phyloP scores from a whole-genome alignment of 2,329 filamentous ascomycete genomes.

The Chalaropsis ovoidea region DNA sequence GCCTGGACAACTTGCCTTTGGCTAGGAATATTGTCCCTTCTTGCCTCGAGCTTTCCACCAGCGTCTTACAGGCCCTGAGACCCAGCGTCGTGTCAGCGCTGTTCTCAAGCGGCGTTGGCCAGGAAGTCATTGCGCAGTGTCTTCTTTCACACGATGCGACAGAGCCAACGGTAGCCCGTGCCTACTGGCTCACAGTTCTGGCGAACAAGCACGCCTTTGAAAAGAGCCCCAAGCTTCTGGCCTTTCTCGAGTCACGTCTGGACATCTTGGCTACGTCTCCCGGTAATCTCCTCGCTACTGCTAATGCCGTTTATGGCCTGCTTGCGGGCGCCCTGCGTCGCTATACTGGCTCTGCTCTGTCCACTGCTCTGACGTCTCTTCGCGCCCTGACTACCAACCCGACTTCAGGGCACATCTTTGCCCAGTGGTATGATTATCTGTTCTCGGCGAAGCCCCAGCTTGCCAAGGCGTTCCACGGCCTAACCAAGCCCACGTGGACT shows the following conservation, averaged over 20 bases:
- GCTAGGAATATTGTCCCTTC: not conserved
- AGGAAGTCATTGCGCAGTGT: conserved; percentile 30
- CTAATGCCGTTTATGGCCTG: conserved; percentile 30
- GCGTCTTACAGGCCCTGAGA: conserved; percentile 34
- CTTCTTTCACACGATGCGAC: conserved; percentile 17
- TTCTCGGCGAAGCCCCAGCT: conserved; percentile 36
- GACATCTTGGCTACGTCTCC: conserved; percentile 13
- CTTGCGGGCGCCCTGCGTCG: conserved; percentile 33
- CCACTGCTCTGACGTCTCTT: conserved; percentile 33
- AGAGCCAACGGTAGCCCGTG: not conserved
- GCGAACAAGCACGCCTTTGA: conserved; percentile 40
- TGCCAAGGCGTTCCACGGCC: conserved; percentile 36
- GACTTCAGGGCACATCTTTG: conserved; percentile 34
- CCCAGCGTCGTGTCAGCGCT: conserved; percentile 32
- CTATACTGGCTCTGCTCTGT: conserved; percentile 33
- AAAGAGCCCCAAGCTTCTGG: conserved; percentile 26
- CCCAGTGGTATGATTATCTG: conserved; percentile 37
- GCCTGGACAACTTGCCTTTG: conserved; percentile 6
- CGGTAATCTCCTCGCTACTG: conserved; percentile 2
- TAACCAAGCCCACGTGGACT: conserved; percentile 39
- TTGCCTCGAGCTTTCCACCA: conserved; percentile 31
- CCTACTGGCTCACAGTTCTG: conserved; percentile 34
- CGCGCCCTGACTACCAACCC: conserved; percentile 32
- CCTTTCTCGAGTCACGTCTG: conserved; percentile 27
- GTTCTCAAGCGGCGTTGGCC: conserved; percentile 34